Percentiles rank a stretch among this genome's conserved stretches.
phyloP scores from a whole-genome alignment of 768 basidiomycete species.

The Trametes meyenii region DNA sequence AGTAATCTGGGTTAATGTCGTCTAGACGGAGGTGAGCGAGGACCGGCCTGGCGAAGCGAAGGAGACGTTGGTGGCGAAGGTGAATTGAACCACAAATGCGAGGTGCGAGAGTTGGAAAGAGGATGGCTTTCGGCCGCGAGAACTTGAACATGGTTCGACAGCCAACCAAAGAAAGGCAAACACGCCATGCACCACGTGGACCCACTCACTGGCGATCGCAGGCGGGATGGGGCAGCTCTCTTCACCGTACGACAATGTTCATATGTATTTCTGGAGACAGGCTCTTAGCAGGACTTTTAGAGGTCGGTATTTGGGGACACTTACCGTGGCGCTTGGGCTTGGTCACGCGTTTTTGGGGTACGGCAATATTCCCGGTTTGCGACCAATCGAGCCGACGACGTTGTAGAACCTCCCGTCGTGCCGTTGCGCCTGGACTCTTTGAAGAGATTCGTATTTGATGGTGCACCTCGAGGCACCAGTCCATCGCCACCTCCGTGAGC shows the following conservation, averaged over 20 bases:
- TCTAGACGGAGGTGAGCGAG: constrained; percentile 10
- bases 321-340: neutral
- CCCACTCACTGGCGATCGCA: neutral
- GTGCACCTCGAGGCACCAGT: constrained; percentile 52
- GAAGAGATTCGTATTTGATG: constrained; percentile 14
- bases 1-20: constrained; percentile 5
- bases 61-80: neutral
- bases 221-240: too few species aligned
- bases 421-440: neutral
- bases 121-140: neutral
- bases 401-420: neutral
- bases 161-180: constrained; percentile 20
- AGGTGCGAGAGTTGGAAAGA: neutral
- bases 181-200: constrained; percentile 1
- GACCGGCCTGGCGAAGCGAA: constrained; percentile 11
- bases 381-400: neutral
- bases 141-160: constrained; percentile 17
- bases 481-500: constrained; percentile 66
- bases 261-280: too few species aligned
- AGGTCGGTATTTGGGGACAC: neutral
- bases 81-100: neutral
- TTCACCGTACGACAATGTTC: too few species aligned
- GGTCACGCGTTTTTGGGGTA: neutral
- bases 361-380: too few species aligned
- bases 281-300: too few species aligned